Conservation (phyloP, 2,329 filamentous ascomycete species). For the Hymenoscyphus fraxineus region DNA sequence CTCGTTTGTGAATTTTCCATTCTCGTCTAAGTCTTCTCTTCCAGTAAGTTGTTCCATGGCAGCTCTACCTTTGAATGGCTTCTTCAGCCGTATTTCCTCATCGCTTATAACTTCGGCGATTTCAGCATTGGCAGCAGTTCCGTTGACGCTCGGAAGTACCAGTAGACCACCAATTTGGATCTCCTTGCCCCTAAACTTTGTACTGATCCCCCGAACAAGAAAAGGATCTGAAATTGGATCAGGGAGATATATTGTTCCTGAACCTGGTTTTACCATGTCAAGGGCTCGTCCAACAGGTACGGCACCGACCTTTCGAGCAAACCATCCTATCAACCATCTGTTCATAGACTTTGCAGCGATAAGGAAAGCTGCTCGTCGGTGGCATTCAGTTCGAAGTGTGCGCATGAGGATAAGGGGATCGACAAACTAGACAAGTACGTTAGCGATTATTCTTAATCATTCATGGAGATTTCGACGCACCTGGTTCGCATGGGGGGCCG, state of each 20-base stretch:
- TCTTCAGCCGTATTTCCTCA: conserved; percentile 14
- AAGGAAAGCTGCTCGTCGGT: conserved; percentile 84
- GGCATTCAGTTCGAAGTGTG: conserved; percentile 77
- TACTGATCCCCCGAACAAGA: conserved; percentile 73
- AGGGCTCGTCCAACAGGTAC: conserved; percentile 92
- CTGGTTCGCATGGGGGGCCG: conserved; percentile 95
- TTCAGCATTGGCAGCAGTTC: conserved; percentile 72
- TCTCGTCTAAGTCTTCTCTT: conserved; percentile 12
- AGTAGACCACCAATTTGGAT: conserved; percentile 78
- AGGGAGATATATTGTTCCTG: conserved; percentile 81
- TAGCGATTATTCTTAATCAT: neutral
- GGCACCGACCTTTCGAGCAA: conserved; percentile 78
- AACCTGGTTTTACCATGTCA: conserved; percentile 76
- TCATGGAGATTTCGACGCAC: conserved; percentile 41
- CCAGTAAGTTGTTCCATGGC: conserved; percentile 14
- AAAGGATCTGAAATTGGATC: conserved; percentile 83
- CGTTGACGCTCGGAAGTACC: conserved; percentile 80
- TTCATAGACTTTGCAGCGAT: conserved; percentile 95
- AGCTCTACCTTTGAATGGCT: conserved; percentile 10
- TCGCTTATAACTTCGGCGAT: conserved; percentile 13
- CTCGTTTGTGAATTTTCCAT: conserved; percentile 8
- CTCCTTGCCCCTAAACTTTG: conserved; percentile 70
- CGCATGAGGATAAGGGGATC: conserved; percentile 92
- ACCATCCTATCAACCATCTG: conserved; percentile 81
- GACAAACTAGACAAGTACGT: conserved; percentile 64